A percentile compares a stretch with the other conserved stretches of the same genome.
phyloP scores from a whole-genome alignment of 495 filamentous ascomycete genomes.

The Glutinoglossum americanum region DNA sequence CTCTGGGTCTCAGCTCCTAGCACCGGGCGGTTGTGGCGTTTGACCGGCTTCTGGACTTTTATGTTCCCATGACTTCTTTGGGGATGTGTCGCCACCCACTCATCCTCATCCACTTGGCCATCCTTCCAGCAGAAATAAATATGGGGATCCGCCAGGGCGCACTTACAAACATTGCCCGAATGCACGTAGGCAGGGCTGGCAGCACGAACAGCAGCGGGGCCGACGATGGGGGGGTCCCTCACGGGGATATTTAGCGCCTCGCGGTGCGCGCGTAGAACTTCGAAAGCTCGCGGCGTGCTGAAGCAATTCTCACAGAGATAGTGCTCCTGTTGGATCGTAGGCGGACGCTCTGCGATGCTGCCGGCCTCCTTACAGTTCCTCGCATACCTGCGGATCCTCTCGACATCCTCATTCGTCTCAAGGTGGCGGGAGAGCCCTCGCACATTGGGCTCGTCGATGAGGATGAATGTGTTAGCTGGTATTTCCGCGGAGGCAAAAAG shows the following conservation, averaged over 20 bases:
- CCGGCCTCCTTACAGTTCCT: neutral
- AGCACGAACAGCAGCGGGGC: neutral
- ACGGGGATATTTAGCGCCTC: neutral
- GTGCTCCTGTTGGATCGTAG: neutral
- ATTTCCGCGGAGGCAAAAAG: constrained; percentile 1
- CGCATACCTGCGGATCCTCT: neutral
- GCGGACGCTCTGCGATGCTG: neutral
- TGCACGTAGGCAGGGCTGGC: neutral
- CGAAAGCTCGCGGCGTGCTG: neutral
- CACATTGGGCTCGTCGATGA: constrained; percentile 4
- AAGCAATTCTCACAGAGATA: neutral
- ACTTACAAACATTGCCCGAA: neutral
- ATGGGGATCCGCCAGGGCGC: neutral
- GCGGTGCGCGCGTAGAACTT: neutral
- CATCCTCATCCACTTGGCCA: neutral
- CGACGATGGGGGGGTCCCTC: neutral
- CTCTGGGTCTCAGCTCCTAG: neutral
- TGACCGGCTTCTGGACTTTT: neutral
- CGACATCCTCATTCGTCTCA: neutral
- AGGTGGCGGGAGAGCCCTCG: neutral
- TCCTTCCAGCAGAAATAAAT: neutral
- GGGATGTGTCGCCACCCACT: neutral
- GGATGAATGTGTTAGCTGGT: neutral
- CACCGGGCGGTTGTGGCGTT: neutral
- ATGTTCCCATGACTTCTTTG: neutral